phyloP scores from a whole-genome alignment of 306 rosid genomes.

The Rubus parviflorus region DNA sequence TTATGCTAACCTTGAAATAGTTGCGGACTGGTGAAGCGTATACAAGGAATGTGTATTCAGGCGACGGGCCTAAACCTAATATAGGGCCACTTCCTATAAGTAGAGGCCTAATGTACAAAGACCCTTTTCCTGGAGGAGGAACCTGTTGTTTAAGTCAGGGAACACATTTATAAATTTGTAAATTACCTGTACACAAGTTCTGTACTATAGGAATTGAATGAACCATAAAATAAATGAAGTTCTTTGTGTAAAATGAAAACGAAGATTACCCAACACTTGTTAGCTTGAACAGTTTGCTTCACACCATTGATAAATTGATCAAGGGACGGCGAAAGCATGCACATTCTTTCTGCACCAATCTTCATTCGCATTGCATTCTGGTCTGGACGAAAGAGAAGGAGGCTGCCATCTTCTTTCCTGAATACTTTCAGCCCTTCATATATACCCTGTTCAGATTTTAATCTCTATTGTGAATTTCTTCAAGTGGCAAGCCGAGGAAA shows the following conservation, averaged over 20 bases:
- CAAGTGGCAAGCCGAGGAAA: not conserved
- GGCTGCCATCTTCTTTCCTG: slow-evolving; percentile 67
- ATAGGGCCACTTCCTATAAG: slow-evolving; percentile 81
- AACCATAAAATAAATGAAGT: not conserved
- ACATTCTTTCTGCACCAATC: slow-evolving; percentile 79
- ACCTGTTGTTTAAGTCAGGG: slow-evolving; percentile 41
- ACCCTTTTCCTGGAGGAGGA: slow-evolving; percentile 85
- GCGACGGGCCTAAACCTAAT: slow-evolving; percentile 76
- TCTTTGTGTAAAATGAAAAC: not conserved
- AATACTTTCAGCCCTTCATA: slow-evolving; percentile 89
- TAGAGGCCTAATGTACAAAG: slow-evolving; percentile 79
- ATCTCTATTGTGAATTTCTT: not conserved
- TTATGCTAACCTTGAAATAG: slow-evolving; percentile 64
- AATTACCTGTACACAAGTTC: not conserved
- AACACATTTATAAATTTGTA: not conserved
- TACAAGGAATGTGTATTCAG: slow-evolving; percentile 71
- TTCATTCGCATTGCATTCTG: slow-evolving; percentile 72
- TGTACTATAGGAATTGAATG: not conserved
- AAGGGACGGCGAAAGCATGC: slow-evolving; percentile 76
- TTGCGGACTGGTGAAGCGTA: slow-evolving; percentile 91
- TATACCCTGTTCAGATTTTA: slow-evolving; percentile 49
- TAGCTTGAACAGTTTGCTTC: slow-evolving; percentile 68
- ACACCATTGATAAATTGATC: slow-evolving; percentile 70
- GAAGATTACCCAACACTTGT: slow-evolving; percentile 73
- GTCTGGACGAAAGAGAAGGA: slow-evolving; percentile 79